These are phyloP conservation scores for Phytophthora niederhauseri DNA, from an alignment of 352 stramenopile species.

Conservation along the genomic window DNA sequence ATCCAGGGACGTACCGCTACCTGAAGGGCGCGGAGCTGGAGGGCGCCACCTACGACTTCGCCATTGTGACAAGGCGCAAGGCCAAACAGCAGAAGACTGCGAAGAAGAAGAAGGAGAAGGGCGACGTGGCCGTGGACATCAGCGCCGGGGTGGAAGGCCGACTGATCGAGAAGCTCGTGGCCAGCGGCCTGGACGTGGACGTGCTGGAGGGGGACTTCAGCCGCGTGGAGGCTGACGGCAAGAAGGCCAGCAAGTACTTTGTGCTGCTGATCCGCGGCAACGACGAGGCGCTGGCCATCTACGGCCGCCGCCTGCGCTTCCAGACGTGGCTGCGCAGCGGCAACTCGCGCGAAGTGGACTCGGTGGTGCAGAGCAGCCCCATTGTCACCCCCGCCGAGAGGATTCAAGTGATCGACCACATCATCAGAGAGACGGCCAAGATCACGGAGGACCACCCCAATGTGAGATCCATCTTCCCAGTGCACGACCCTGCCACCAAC, in stretches of 20 bases:
- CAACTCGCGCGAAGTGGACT: constrained; percentile 75
- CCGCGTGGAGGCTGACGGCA: constrained; percentile 32
- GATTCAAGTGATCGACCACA: constrained; percentile 86
- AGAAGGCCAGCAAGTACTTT: constrained; percentile 69
- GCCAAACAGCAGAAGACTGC: constrained; percentile 23
- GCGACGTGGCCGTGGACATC: constrained; percentile 29
- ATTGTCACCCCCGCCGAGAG: constrained; percentile 77
- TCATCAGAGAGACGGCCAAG: constrained; percentile 74
- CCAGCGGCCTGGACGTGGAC: constrained; percentile 71
- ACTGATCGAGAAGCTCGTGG: constrained; percentile 67
- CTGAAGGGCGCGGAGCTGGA: constrained; percentile 61
- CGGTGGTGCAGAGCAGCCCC: constrained; percentile 55
- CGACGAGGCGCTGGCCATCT: constrained; percentile 61
- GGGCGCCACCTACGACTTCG: constrained; percentile 68
- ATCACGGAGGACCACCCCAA: constrained; percentile 59
- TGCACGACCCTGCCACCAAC: constrained; percentile 77
- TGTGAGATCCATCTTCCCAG: constrained; percentile 78
- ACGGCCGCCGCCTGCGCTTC: constrained; percentile 67
- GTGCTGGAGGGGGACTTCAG: constrained; percentile 79
- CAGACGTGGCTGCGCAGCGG: constrained; percentile 81
- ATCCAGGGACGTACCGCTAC: constrained; percentile 58
- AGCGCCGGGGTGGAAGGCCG: constrained; percentile 34
- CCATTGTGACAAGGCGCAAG: constrained; percentile 62
- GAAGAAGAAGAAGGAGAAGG: neutral
- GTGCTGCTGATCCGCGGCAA: constrained; percentile 76